Percentiles rank a stretch among this genome's conserved stretches.
Evolutionary conservation across 1,139 yeast genomes (phyloP).

Genomic region (Candida mesenterica): DNA sequence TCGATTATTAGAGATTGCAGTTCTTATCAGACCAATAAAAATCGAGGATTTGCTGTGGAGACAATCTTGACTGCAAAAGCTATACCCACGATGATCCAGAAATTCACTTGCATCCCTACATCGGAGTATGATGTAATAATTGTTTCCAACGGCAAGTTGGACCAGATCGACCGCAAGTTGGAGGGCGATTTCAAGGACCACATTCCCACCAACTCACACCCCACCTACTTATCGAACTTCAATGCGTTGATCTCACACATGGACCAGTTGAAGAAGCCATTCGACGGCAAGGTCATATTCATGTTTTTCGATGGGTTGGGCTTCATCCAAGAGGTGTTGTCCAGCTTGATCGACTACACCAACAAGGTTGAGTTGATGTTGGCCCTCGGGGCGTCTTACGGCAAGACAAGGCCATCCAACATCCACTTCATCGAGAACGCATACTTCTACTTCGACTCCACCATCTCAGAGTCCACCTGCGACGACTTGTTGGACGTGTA

Average conservation of each 20-base stretch:
- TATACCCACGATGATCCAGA: slow-evolving; percentile 29
- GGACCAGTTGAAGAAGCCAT: slow-evolving; percentile 11
- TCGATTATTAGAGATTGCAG: too few relatives aligned
- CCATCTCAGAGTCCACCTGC: slow-evolving; percentile 15
- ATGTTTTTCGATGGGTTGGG: slow-evolving; percentile 42
- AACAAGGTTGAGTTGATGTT: slow-evolving; percentile 11
- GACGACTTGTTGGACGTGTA: slow-evolving; percentile 10
- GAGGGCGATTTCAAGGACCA: slow-evolving; percentile 24
- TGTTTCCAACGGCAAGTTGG: slow-evolving; percentile 35
- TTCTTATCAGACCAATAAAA: slow-evolving; percentile 20
- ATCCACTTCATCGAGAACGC: slow-evolving; percentile 23
- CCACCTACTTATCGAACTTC: slow-evolving; percentile 30
- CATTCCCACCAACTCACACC: slow-evolving; percentile 25
- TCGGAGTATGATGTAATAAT: slow-evolving; percentile 35
- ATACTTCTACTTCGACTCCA: slow-evolving; percentile 36
- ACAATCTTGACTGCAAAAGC: slow-evolving; percentile 2
- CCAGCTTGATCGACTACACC: slow-evolving; percentile 30
- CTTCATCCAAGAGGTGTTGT: slow-evolving; percentile 31
- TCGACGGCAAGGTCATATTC: slow-evolving; percentile 34
- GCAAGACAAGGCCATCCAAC: slow-evolving; percentile 5
- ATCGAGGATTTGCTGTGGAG: slow-evolving; percentile 6
- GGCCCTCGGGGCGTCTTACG: slow-evolving; percentile 9
- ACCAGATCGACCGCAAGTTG: slow-evolving; percentile 32
- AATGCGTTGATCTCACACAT: slow-evolving; percentile 22
- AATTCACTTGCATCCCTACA: slow-evolving; percentile 35